phyloP scores from a whole-genome alignment of 2,329 filamentous ascomycete species.

The Aspergillus glaucus region DNA sequence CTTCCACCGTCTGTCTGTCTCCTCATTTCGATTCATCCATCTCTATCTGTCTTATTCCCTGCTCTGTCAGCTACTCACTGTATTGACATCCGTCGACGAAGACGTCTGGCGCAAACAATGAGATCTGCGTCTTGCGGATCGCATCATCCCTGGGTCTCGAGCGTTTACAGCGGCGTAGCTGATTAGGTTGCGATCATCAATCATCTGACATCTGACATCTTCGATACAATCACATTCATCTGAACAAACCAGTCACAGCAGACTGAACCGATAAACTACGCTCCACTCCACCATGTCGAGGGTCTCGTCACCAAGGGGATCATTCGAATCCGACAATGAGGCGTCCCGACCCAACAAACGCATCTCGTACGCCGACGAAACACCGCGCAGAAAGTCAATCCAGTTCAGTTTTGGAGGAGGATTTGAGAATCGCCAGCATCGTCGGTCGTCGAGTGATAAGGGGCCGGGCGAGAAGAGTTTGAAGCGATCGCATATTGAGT shows the following conservation, averaged over 20 bases:
- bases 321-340: neutral
- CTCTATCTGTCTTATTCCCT: slow-evolving; percentile 1
- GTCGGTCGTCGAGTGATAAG: slow-evolving; percentile 21
- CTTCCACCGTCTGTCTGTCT: slow-evolving; percentile 2
- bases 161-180: slow-evolving; percentile 11
- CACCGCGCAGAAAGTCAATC: slow-evolving; percentile 30
- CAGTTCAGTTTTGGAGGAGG: slow-evolving; percentile 31
- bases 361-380: slow-evolving; percentile 18
- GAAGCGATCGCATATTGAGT: slow-evolving; percentile 15
- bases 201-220: too few species aligned
- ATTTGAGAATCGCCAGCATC: slow-evolving; percentile 20
- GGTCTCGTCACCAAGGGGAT: neutral
- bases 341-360: slow-evolving; percentile 3
- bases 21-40: slow-evolving; percentile 1
- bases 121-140: slow-evolving; percentile 14
- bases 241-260: neutral
- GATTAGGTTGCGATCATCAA: neutral
- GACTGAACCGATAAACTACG: neutral
- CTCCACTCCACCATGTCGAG: neutral
- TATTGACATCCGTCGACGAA: too few species aligned
- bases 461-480: slow-evolving; percentile 11
- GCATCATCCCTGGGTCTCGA: slow-evolving; percentile 19
- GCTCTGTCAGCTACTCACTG: neutral
- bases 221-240: too few species aligned
- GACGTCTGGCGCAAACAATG: slow-evolving; percentile 15